A percentile compares a stretch with the other conserved stretches of the same genome.
Evolutionary conservation across 352 stramenopile species (phyloP).

Genomic region (Phytophthora pini): DNA sequence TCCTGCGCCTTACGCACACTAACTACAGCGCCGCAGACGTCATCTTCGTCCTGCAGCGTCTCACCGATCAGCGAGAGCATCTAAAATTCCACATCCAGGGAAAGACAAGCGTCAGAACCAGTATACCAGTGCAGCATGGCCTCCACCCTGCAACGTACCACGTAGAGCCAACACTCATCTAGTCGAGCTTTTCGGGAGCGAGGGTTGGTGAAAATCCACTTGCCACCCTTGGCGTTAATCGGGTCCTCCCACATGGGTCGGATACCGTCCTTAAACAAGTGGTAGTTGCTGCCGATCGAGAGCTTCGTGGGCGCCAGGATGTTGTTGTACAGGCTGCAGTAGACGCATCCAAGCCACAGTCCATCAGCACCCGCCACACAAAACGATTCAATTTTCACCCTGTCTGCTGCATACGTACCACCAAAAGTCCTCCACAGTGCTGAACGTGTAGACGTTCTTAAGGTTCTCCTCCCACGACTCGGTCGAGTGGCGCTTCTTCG

Average conservation of each 20-base stretch:
- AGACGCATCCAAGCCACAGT: background rate
- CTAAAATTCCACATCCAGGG: conserved; percentile 34
- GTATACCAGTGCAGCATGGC: background rate
- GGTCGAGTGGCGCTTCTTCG: conserved; percentile 88
- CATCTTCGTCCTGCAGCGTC: conserved; percentile 93
- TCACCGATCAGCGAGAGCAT: conserved; percentile 96
- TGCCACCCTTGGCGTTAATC: conserved; percentile 94
- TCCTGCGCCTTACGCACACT: conserved; percentile 95
- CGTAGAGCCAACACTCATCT: conserved; percentile 97
- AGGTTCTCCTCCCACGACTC: conserved; percentile 92
- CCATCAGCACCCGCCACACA: conserved; percentile 6
- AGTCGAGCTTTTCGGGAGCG: conserved; percentile 93
- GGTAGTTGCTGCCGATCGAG: conserved; percentile 95
- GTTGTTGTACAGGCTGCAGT: conserved; percentile 93
- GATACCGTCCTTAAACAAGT: conserved; percentile 97
- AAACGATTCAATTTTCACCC: background rate
- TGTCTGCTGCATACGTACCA: conserved; percentile 54
- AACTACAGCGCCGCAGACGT: conserved; percentile 96
- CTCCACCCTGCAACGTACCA: conserved; percentile 58
- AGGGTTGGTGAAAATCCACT: conserved; percentile 97
- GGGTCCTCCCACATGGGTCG: conserved; percentile 98
- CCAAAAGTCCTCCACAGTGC: conserved; percentile 98
- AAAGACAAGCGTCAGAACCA: conserved; percentile 8
- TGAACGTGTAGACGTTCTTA: conserved; percentile 94
- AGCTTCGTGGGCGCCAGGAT: conserved; percentile 92